A percentile compares a stretch with the other conserved stretches of the same genome.
Evolutionary conservation across 495 filamentous ascomycete genomes (phyloP).

Genomic region (Penicillium herquei): DNA sequence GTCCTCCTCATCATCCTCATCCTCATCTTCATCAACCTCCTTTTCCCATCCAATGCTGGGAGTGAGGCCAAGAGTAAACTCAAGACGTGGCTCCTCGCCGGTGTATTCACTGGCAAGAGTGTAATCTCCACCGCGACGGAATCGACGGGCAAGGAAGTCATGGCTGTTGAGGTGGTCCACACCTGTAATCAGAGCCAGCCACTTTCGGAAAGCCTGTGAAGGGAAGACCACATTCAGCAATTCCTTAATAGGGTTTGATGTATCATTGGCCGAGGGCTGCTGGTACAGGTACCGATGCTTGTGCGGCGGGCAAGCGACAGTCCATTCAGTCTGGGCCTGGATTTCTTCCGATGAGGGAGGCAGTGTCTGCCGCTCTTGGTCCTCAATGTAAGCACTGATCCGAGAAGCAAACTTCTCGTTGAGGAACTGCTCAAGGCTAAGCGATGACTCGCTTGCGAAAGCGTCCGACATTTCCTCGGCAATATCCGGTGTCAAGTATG

Average conservation of each 20-base stretch:
- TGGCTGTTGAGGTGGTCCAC: conserved; percentile 59
- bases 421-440: conserved; percentile 75
- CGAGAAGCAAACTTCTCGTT: conserved; percentile 69
- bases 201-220: conserved; percentile 83
- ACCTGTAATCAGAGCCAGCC: conserved; percentile 79
- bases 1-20: conserved; percentile 32
- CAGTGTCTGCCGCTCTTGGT: conserved; percentile 53
- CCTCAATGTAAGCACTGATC: conserved; percentile 66
- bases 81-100: conserved; percentile 73
- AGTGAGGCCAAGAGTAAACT: conserved; percentile 81
- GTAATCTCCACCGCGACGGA: conserved; percentile 85
- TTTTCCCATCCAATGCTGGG: conserved; percentile 81
- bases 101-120: conserved; percentile 84
- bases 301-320: conserved; percentile 82
- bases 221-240: conserved; percentile 77
- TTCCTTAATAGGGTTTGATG: conserved; percentile 64
- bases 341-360: conserved; percentile 52
- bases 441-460: conserved; percentile 78
- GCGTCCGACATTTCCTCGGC: conserved; percentile 74
- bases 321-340: conserved; percentile 60
- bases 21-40: conserved; percentile 56
- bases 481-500: conserved; percentile 92
- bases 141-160: conserved; percentile 74
- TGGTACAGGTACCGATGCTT: conserved; percentile 92
- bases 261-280: conserved; percentile 41